Conservation (phyloP, 768 basidiomycete species). For the Hypholoma sublateritium region DNA sequence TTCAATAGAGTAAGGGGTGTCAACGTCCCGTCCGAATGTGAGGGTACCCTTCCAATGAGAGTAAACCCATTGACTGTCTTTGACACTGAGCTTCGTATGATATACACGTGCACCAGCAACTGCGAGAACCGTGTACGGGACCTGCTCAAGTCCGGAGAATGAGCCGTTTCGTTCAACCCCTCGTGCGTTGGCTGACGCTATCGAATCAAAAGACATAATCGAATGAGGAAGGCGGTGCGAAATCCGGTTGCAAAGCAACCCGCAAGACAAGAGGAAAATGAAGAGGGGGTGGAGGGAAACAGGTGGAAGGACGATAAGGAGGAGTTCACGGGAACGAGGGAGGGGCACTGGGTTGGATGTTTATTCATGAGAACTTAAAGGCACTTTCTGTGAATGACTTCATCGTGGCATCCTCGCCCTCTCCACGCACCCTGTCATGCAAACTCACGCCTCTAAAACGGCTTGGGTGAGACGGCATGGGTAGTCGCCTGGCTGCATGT, state of each 20-base stretch:
- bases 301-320: slow-evolving; percentile 9
- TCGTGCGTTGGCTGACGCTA: slow-evolving; percentile 15
- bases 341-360: slow-evolving; percentile 4
- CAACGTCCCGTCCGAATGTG: slow-evolving; percentile 49
- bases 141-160: slow-evolving; percentile 29
- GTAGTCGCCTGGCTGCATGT: slow-evolving; percentile 8
- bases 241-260: slow-evolving; percentile 1
- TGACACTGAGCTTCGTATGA: slow-evolving; percentile 49
- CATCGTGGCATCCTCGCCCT: slow-evolving; percentile 20
- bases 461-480: background rate
- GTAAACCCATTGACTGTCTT: slow-evolving; percentile 54
- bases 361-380: slow-evolving; percentile 12
- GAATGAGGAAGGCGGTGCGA: slow-evolving; percentile 1
- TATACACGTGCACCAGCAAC: slow-evolving; percentile 59
- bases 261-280: background rate
- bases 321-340: slow-evolving; percentile 1
- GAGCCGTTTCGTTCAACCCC: slow-evolving; percentile 17
- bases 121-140: slow-evolving; percentile 48
- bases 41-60: slow-evolving; percentile 61
- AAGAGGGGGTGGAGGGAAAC: slow-evolving; percentile 1
- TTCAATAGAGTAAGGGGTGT: slow-evolving; percentile 27
- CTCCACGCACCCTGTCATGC: slow-evolving; percentile 13
- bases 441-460: background rate
- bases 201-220: slow-evolving; percentile 15
- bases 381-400: slow-evolving; percentile 12